phyloP scores from a whole-genome alignment of 345 rosid species.

The Eucalyptus marginata region DNA sequence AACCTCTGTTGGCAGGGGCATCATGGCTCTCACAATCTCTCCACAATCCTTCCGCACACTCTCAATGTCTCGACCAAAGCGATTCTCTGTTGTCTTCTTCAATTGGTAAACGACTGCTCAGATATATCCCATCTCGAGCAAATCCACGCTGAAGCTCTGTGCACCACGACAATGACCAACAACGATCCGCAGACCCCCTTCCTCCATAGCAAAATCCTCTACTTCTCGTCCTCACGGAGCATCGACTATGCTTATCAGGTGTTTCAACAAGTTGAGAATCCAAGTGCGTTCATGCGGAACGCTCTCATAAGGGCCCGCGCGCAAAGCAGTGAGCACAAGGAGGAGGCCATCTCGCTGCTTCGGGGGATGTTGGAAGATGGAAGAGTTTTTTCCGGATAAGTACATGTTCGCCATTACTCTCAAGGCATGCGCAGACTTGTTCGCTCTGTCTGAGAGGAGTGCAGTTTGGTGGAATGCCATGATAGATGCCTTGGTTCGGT shows the following conservation, averaged over 20 bases:
- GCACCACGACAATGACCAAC: slow-evolving; percentile 20
- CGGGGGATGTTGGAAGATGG: slow-evolving; percentile 38
- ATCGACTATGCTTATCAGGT: background rate
- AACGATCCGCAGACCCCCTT: slow-evolving; percentile 24
- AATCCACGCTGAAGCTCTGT: slow-evolving; percentile 60
- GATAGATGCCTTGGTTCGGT: no score
- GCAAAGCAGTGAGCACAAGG: slow-evolving; percentile 25
- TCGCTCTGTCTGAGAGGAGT: background rate
- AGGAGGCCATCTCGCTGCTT: slow-evolving; percentile 35
- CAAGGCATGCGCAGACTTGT: slow-evolving; percentile 64
- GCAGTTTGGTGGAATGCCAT: no score
- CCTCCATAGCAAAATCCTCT: slow-evolving; percentile 52
- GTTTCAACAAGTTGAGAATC: slow-evolving; percentile 29
- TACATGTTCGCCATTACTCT: slow-evolving; percentile 75
- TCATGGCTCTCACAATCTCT: no score
- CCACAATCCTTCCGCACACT: no score
- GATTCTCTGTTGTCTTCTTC: slow-evolving; percentile 17
- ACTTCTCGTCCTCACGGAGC: slow-evolving; percentile 14
- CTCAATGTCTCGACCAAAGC: no score
- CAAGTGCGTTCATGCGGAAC: slow-evolving; percentile 78
- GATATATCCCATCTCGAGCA: slow-evolving; percentile 50
- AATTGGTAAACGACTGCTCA: slow-evolving; percentile 25
- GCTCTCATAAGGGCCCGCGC: slow-evolving; percentile 68
- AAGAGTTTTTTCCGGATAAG: slow-evolving; percentile 33
- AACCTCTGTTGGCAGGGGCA: no score